Conservation (phyloP, 805 yeast genomes). For the Lipomyces orientalis region DNA sequence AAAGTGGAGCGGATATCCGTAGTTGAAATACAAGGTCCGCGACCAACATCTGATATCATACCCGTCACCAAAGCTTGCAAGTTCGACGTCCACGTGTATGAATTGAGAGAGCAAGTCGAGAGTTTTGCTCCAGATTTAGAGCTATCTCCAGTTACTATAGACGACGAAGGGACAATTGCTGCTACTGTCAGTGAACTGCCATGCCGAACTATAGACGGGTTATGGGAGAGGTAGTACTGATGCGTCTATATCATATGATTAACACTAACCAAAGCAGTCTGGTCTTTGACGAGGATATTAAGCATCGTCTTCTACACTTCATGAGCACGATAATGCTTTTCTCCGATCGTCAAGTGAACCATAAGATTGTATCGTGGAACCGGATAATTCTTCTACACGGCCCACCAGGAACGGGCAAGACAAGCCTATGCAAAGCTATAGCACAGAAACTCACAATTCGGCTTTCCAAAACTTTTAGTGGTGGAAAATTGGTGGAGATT, state of each 20-base stretch:
- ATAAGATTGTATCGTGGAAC: slow-evolving; percentile 30
- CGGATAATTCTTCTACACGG: slow-evolving; percentile 49
- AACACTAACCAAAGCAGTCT: slow-evolving; percentile 31
- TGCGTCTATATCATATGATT: neutral
- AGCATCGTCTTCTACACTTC: slow-evolving; percentile 45
- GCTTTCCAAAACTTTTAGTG: slow-evolving; percentile 19
- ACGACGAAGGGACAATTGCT: slow-evolving; percentile 27
- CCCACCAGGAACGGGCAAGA: slow-evolving; percentile 57
- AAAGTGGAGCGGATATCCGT: slow-evolving; percentile 28
- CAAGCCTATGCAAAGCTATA: slow-evolving; percentile 51
- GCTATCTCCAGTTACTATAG: slow-evolving; percentile 10
- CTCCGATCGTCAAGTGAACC: slow-evolving; percentile 32
- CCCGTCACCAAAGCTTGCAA: slow-evolving; percentile 12
- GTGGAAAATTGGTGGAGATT: slow-evolving; percentile 50
- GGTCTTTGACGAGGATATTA: slow-evolving; percentile 45
- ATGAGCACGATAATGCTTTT: slow-evolving; percentile 46
- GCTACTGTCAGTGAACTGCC: slow-evolving; percentile 42
- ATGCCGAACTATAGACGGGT: slow-evolving; percentile 42
- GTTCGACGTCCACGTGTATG: slow-evolving; percentile 30
- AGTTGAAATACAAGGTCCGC: slow-evolving; percentile 26
- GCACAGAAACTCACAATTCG: slow-evolving; percentile 51
- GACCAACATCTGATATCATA: slow-evolving; percentile 21
- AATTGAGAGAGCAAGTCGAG: slow-evolving; percentile 12
- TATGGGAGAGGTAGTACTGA: slow-evolving; percentile 45
- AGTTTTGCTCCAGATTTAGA: neutral